Evolutionary conservation across 495 filamentous ascomycete species (phyloP).

Genomic region (Entonaema liquescens): DNA sequence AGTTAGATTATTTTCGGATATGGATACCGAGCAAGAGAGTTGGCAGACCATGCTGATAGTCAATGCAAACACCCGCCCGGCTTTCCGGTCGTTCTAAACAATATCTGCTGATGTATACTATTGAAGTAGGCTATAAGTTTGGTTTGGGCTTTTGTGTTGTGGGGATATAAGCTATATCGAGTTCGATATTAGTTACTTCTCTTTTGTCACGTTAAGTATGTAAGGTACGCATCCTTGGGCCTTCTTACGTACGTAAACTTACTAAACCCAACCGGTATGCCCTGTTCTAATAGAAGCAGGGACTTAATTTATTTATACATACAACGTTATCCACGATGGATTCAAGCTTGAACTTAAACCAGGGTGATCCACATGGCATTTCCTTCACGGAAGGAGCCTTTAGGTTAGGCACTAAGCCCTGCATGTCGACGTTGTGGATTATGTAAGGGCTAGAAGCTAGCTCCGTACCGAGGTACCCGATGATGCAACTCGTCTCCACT

Average conservation of each 20-base stretch:
- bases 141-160: slow-evolving; percentile 17
- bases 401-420: slow-evolving; percentile 42
- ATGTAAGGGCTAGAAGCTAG: slow-evolving; percentile 9
- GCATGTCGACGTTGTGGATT: slow-evolving; percentile 26
- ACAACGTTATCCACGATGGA: slow-evolving; percentile 28
- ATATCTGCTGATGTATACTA: background rate
- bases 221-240: background rate
- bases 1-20: slow-evolving; percentile 23
- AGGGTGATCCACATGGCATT: slow-evolving; percentile 37
- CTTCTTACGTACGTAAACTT: background rate
- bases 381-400: slow-evolving; percentile 40
- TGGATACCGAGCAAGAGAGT: slow-evolving; percentile 35
- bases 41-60: slow-evolving; percentile 6
- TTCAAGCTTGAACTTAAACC: slow-evolving; percentile 40
- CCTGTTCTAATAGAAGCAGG: slow-evolving; percentile 12
- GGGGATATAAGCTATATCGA: slow-evolving; percentile 8
- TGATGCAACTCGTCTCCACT: background rate
- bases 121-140: background rate
- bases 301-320: slow-evolving; percentile 23
- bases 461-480: slow-evolving; percentile 1
- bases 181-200: background rate
- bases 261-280: background rate
- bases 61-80: slow-evolving; percentile 24
- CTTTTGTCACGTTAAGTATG: slow-evolving; percentile 23
- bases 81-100: background rate